Evolutionary conservation across 371 early-diverging fungal species (phyloP).

Genomic region (Apophysomyces trapeziformis): DNA sequence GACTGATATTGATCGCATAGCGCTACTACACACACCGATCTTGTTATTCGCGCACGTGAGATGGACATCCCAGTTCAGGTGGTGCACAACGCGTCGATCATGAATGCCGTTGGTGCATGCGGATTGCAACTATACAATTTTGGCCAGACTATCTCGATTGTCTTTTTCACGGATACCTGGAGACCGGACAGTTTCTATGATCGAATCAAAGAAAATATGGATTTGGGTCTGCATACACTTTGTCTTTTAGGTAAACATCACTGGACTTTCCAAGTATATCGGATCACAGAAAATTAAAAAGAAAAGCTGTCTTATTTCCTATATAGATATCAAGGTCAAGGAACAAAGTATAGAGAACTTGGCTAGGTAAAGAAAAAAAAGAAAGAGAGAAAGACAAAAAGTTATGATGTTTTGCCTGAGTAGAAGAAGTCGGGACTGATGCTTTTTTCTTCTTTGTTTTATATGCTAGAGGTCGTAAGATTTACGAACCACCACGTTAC

Average conservation of each 20-base stretch:
- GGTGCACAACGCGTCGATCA: constrained; percentile 99
- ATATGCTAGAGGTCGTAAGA: constrained; percentile 73
- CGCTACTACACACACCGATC: constrained; percentile 99
- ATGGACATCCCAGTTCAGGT: constrained; percentile 81
- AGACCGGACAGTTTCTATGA: constrained; percentile 97
- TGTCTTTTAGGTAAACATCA: constrained; percentile 78
- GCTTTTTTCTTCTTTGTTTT: constrained; percentile 1
- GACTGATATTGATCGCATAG: constrained; percentile 42
- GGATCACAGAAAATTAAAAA: not conserved
- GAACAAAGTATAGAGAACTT: constrained; percentile 96
- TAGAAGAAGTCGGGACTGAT: not conserved
- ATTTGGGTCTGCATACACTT: constrained; percentile 93
- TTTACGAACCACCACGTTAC: constrained; percentile 97
- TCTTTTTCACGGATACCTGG: constrained; percentile 97
- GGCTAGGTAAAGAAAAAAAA: constrained; percentile 63
- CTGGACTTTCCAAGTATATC: not conserved
- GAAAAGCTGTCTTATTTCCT: constrained; percentile 1
- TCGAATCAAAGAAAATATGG: constrained; percentile 88
- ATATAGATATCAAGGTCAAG: constrained; percentile 97
- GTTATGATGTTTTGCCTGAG: not conserved
- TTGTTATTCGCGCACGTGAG: constrained; percentile 95
- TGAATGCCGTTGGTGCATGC: constrained; percentile 98
- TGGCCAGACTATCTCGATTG: constrained; percentile 99
- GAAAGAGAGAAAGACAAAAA: no score
- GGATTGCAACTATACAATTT: constrained; percentile 99